Percentiles rank a stretch among this genome's conserved stretches.
Evolutionary conservation across 2,329 filamentous ascomycete genomes (phyloP).

Genomic region (Cryphonectria japonica): DNA sequence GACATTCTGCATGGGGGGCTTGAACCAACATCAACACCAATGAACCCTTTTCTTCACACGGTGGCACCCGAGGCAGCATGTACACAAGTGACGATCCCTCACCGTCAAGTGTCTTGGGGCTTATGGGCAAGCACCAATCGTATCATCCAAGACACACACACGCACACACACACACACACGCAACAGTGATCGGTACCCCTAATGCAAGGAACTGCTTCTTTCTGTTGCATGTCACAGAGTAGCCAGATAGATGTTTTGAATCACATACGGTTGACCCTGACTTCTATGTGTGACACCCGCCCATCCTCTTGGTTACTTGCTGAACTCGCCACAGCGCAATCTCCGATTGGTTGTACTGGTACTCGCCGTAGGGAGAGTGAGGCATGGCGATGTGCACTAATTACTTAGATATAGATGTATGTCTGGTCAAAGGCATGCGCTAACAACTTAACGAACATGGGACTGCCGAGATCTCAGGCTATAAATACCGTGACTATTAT

Average conservation of each 20-base stretch:
- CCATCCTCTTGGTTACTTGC: background rate
- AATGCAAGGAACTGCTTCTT: background rate
- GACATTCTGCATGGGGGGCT: background rate
- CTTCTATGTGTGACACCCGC: background rate
- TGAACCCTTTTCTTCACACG: slow-evolving; percentile 3
- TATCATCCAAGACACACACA: slow-evolving; percentile 15
- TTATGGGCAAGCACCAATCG: slow-evolving; percentile 5
- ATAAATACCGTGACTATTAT: background rate
- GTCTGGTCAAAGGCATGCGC: background rate
- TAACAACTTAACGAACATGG: background rate
- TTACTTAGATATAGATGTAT: background rate
- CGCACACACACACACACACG: slow-evolving; percentile 22
- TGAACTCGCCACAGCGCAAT: background rate
- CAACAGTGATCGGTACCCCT: slow-evolving; percentile 8
- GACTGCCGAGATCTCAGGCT: background rate
- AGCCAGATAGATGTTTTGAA: background rate
- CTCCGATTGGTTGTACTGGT: background rate
- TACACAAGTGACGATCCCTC: background rate
- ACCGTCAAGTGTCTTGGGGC: background rate
- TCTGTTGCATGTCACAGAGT: background rate
- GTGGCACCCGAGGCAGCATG: slow-evolving; percentile 10
- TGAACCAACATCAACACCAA: background rate
- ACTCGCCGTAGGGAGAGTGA: background rate
- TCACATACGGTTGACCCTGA: background rate
- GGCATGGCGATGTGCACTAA: background rate